These are phyloP conservation scores for Neofusicoccum ribis DNA, from an alignment of 2,329 filamentous ascomycete species.

Conservation along the genomic window DNA sequence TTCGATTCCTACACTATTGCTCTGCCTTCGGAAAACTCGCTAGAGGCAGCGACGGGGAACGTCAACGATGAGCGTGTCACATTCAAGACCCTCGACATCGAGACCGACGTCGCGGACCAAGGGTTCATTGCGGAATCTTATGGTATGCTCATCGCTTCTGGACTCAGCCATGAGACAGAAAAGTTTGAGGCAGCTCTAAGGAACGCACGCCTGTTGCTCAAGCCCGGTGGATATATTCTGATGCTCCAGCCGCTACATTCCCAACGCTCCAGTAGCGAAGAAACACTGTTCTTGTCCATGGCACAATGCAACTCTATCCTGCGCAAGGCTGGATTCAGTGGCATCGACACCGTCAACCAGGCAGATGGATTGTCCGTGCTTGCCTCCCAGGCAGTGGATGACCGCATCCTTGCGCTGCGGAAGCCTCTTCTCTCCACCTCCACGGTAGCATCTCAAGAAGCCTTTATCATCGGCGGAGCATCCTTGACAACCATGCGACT, in stretches of 20 bases:
- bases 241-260: conserved; percentile 33
- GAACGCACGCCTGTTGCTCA: not conserved
- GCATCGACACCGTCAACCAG: too few relatives aligned
- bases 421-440: conserved; percentile 11
- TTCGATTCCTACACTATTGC: too few relatives aligned
- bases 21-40: too few relatives aligned
- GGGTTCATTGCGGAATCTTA: conserved; percentile 19
- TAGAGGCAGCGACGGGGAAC: too few relatives aligned
- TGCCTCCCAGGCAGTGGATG: conserved; percentile 24
- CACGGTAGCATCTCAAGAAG: too few relatives aligned
- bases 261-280: too few relatives aligned
- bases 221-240: conserved; percentile 1
- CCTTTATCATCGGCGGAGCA: not conserved
- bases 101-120: too few relatives aligned
- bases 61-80: not conserved
- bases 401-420: conserved; percentile 20
- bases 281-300: too few relatives aligned
- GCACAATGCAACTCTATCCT: too few relatives aligned
- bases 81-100: conserved; percentile 5
- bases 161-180: conserved; percentile 24
- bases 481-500: not conserved
- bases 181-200: conserved; percentile 22
- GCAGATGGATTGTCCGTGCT: conserved; percentile 19
- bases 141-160: conserved; percentile 26
- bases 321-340: too few relatives aligned